phyloP scores from a whole-genome alignment of 768 basidiomycete genomes.

The Gautieria morchelliformis region DNA sequence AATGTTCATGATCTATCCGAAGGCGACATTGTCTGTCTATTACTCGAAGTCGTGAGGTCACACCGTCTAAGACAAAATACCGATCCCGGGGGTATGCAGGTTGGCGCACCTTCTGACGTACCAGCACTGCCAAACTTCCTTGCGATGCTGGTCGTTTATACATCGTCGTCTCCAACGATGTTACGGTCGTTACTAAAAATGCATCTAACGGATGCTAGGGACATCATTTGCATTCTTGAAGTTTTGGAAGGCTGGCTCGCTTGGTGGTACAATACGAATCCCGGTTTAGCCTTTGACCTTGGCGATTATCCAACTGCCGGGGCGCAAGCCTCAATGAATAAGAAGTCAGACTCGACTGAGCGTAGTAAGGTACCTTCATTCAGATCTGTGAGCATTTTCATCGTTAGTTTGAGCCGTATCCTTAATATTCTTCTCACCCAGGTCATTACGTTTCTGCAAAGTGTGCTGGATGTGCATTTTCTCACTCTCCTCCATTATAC shows the following conservation, averaged over 20 bases:
- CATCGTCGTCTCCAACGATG: conserved; percentile 29
- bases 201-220: conserved; percentile 39
- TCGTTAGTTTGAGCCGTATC: neutral
- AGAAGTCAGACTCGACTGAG: neutral
- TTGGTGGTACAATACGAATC: conserved; percentile 19
- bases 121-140: conserved; percentile 31
- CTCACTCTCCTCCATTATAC: conserved; percentile 55
- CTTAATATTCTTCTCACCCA: conserved; percentile 17
- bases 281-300: conserved; percentile 7
- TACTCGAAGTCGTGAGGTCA: conserved; percentile 34
- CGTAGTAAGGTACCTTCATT: neutral
- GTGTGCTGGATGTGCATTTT: conserved; percentile 64
- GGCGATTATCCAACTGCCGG: neutral
- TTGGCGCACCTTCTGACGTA: conserved; percentile 23
- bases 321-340: neutral
- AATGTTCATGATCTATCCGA: conserved; percentile 58
- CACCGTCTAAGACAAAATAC: conserved; percentile 20
- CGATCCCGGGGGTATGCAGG: conserved; percentile 24
- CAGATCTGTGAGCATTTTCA: neutral
- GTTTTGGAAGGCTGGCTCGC: conserved; percentile 42
- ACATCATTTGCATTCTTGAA: conserved; percentile 34
- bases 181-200: conserved; percentile 44
- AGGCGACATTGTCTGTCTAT: conserved; percentile 45
- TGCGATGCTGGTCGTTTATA: conserved; percentile 29
- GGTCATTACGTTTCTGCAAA: conserved; percentile 53